A percentile compares a stretch with the other conserved stretches of the same genome.
These are phyloP conservation scores for Hydnomerulius pinastri DNA, from an alignment of 768 basidiomycete species.

Conservation along the genomic window DNA sequence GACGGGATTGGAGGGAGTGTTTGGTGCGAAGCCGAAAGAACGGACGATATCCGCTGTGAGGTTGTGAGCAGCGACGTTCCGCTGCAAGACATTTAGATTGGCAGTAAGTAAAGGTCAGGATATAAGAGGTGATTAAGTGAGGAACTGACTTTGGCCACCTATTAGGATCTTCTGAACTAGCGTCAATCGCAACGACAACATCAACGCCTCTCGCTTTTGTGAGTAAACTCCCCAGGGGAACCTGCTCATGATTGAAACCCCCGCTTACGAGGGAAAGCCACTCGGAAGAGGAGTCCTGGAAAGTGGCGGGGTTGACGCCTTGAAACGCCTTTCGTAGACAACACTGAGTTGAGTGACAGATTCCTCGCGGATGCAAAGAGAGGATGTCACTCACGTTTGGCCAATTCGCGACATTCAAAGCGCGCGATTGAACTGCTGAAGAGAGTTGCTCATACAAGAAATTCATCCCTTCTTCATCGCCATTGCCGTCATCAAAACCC, in stretches of 20 bases:
- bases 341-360: slow-evolving; percentile 5
- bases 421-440: slow-evolving; percentile 47
- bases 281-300: slow-evolving; percentile 50
- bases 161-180: slow-evolving; percentile 55
- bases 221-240: slow-evolving; percentile 72
- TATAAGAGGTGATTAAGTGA: not conserved
- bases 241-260: slow-evolving; percentile 65
- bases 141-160: slow-evolving; percentile 67
- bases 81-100: slow-evolving; percentile 30
- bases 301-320: slow-evolving; percentile 49
- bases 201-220: slow-evolving; percentile 71
- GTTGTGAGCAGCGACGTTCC: slow-evolving; percentile 55
- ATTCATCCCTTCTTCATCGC: slow-evolving; percentile 39
- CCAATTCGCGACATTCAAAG: slow-evolving; percentile 68
- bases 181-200: slow-evolving; percentile 75
- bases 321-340: slow-evolving; percentile 52
- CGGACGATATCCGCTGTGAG: slow-evolving; percentile 43
- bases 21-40: slow-evolving; percentile 54
- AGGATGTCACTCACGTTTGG: slow-evolving; percentile 45
- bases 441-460: slow-evolving; percentile 51
- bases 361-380: not conserved
- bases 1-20: slow-evolving; percentile 65
- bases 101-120: not conserved
- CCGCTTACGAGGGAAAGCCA: slow-evolving; percentile 74
- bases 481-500: slow-evolving; percentile 38